A percentile compares a stretch with the other conserved stretches of the same genome.
Evolutionary conservation across 2,329 filamentous ascomycete genomes (phyloP).

Genomic region (Scytalidium sp.): DNA sequence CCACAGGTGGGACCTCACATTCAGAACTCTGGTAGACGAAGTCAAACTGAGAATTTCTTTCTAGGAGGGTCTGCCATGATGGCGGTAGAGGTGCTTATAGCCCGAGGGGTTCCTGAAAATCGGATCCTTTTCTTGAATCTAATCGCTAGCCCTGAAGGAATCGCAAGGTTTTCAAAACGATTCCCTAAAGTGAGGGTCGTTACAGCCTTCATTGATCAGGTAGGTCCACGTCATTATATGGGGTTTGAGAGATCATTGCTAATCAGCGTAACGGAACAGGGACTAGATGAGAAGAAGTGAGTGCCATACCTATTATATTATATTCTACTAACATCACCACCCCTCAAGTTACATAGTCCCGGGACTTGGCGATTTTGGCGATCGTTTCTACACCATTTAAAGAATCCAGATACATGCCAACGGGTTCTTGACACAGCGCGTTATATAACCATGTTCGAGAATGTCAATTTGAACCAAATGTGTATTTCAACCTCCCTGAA

Average conservation of each 20-base stretch:
- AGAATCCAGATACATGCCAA: constrained; percentile 1
- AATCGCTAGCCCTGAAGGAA: constrained; percentile 93
- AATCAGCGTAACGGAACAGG: constrained; percentile 40
- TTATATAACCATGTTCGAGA: no score
- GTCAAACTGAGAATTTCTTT: no score
- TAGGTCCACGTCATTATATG: constrained; percentile 28
- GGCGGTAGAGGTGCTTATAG: constrained; percentile 91
- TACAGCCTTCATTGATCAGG: constrained; percentile 90
- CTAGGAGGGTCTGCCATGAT: constrained; percentile 94
- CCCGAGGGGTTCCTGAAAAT: constrained; percentile 88
- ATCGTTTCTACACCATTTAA: constrained; percentile 91
- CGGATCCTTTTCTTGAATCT: constrained; percentile 95
- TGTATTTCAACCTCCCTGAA: not conserved
- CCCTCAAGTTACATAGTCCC: constrained; percentile 82
- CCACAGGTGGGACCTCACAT: constrained; percentile 64
- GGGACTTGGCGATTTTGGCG: constrained; percentile 91
- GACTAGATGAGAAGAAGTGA: constrained; percentile 97
- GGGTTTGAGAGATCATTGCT: not conserved
- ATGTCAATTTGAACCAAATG: not conserved
- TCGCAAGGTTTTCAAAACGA: constrained; percentile 81
- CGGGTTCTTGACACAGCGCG: no score
- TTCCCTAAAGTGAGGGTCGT: constrained; percentile 90
- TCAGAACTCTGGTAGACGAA: no score
- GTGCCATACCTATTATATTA: constrained; percentile 28
- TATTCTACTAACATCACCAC: constrained; percentile 12